Evolutionary conservation across 306 rosid species (phyloP).

Genomic region (Casuarina glauca): DNA sequence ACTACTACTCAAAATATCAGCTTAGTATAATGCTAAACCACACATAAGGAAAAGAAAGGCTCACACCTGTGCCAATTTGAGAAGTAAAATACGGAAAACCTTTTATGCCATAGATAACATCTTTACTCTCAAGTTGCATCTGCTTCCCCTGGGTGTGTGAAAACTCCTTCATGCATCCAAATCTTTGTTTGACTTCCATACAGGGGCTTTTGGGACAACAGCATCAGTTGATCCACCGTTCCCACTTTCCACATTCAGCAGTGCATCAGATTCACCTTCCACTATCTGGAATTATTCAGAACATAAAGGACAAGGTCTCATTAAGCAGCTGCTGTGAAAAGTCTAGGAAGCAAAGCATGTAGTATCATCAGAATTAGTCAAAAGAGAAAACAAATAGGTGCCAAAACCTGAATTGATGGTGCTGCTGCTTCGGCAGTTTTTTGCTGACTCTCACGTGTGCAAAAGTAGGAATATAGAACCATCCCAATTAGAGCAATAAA

Average conservation of each 20-base stretch:
- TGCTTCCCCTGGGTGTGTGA: slow-evolving; percentile 19
- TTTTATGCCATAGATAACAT: slow-evolving; percentile 38
- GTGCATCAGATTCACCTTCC: slow-evolving; percentile 71
- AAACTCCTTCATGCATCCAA: slow-evolving; percentile 45
- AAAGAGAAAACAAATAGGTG: neutral
- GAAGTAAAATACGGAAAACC: slow-evolving; percentile 27
- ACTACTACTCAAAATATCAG: slow-evolving; percentile 33
- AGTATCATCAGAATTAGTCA: neutral
- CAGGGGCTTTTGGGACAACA: slow-evolving; percentile 43
- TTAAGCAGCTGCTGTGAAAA: slow-evolving; percentile 1
- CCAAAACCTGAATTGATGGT: slow-evolving; percentile 60
- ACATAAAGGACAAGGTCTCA: slow-evolving; percentile 18
- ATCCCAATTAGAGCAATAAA: slow-evolving; percentile 77
- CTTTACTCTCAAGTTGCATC: slow-evolving; percentile 37
- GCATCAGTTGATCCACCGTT: slow-evolving; percentile 38
- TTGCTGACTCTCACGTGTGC: slow-evolving; percentile 75
- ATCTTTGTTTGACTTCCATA: slow-evolving; percentile 66
- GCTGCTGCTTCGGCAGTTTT: slow-evolving; percentile 59
- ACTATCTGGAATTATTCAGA: slow-evolving; percentile 47
- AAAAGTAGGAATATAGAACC: slow-evolving; percentile 80
- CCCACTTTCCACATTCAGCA: slow-evolving; percentile 60
- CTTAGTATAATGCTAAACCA: slow-evolving; percentile 35
- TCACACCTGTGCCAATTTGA: slow-evolving; percentile 28
- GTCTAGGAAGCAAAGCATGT: neutral
- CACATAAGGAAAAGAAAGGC: slow-evolving; percentile 20